Evolutionary conservation across 169 alveolate genomes (phyloP).

Genomic region (Besnoitia besnoiti): DNA sequence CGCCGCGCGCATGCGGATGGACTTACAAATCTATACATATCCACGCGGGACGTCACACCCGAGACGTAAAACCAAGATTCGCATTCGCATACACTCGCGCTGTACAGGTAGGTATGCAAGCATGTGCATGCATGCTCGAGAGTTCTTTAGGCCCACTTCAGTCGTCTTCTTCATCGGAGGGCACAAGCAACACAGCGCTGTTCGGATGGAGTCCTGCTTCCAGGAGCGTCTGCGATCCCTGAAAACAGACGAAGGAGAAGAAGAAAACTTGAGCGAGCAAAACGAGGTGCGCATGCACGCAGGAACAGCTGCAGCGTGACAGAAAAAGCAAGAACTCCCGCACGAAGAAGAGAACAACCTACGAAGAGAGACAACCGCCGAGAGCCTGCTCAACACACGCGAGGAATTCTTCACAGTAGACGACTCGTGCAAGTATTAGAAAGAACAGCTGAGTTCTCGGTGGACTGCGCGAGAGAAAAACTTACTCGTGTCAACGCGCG

Average conservation of each 20-base stretch:
- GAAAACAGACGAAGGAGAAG: not conserved
- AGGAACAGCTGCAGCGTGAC: not conserved
- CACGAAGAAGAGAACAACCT: not conserved
- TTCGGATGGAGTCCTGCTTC: not conserved
- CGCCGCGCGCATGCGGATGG: no score
- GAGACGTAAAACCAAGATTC: no score
- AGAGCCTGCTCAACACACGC: no score
- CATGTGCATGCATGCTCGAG: no score
- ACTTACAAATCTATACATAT: no score
- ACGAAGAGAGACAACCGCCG: not conserved
- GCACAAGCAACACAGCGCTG: conserved; percentile 18
- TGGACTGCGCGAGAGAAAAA: not conserved
- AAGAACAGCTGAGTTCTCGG: no score
- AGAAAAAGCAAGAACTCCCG: not conserved
- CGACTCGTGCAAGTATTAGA: no score
- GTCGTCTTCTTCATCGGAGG: conserved; percentile 10
- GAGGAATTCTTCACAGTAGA: no score
- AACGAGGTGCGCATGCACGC: not conserved
- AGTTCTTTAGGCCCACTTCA: no score
- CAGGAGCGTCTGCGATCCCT: not conserved
- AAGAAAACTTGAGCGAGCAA: not conserved
- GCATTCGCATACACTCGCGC: no score
- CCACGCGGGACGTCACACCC: no score
- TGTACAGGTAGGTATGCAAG: no score
- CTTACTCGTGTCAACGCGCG: not conserved